Conservation (phyloP, 2,329 filamentous ascomycete species). For the Fusarium pseudoanthophilum region DNA sequence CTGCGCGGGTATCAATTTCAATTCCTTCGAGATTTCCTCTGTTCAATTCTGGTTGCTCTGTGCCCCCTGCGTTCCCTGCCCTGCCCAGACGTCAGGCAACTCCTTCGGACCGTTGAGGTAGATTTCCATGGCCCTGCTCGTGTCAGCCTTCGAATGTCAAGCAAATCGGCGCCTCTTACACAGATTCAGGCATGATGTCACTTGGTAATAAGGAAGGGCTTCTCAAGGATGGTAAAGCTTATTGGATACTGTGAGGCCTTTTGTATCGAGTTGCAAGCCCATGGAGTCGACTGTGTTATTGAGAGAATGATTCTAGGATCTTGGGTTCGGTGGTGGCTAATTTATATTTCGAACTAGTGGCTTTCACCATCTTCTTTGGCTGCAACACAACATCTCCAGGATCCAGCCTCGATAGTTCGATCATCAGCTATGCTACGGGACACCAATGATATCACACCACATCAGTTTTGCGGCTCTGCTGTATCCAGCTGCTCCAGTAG, state of each 20-base stretch:
- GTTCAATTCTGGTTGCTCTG: background rate
- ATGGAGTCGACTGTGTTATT: background rate
- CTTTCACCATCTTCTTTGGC: conserved; percentile 6
- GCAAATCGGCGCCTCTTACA: background rate
- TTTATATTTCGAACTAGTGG: conserved; percentile 30
- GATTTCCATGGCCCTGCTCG: background rate
- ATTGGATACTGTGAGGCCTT: background rate
- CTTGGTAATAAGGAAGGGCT: background rate
- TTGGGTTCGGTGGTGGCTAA: background rate
- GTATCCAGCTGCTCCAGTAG: conserved; percentile 12
- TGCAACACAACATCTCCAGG: conserved; percentile 16
- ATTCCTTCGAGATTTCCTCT: background rate
- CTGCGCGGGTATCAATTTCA: conserved; percentile 35
- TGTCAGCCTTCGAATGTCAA: conserved; percentile 7
- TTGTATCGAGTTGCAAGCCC: background rate
- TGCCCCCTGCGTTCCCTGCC: conserved; percentile 13
- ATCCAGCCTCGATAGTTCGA: conserved; percentile 23
- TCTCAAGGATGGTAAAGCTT: background rate
- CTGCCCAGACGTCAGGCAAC: conserved; percentile 25
- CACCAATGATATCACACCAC: conserved; percentile 46
- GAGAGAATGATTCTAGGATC: background rate
- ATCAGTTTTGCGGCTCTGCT: conserved; percentile 43
- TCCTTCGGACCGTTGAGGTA: conserved; percentile 9
- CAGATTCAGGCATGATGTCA: conserved; percentile 22
- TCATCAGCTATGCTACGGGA: conserved; percentile 20